phyloP scores from a whole-genome alignment of 768 basidiomycete species.

The Kwoniella mangroviensis region DNA sequence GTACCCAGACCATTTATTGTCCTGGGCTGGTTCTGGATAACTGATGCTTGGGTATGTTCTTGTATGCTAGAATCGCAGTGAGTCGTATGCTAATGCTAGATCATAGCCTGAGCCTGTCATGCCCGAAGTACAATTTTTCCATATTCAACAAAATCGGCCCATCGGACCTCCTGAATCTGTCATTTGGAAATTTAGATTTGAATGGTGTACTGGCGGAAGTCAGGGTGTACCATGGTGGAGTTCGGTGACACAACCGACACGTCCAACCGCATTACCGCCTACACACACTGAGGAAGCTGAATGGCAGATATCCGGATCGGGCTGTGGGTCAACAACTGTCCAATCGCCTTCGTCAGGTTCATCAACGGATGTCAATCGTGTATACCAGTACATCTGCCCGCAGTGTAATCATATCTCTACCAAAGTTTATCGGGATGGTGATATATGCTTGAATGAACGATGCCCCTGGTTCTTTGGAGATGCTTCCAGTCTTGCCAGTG shows the following conservation, averaged over 20 bases:
- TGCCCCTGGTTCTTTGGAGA: slow-evolving; percentile 38
- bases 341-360: neutral
- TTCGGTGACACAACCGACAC: neutral
- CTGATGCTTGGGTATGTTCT: slow-evolving; percentile 50
- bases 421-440: slow-evolving; percentile 33
- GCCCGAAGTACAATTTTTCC: slow-evolving; percentile 15
- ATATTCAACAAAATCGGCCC: neutral
- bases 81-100: slow-evolving; percentile 1
- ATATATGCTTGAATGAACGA: slow-evolving; percentile 41
- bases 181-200: slow-evolving; percentile 52
- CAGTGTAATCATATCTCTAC: slow-evolving; percentile 23
- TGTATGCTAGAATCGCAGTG: neutral
- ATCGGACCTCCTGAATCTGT: slow-evolving; percentile 25
- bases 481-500: slow-evolving; percentile 8
- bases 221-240: slow-evolving; percentile 40
- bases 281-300: neutral
- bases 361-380: neutral
- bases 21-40: slow-evolving; percentile 55
- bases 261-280: neutral
- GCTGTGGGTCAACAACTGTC: slow-evolving; percentile 23
- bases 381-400: slow-evolving; percentile 23
- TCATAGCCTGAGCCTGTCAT: slow-evolving; percentile 36
- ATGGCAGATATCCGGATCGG: neutral
- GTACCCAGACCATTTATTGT: slow-evolving; percentile 46
- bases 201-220: slow-evolving; percentile 34